A percentile compares a stretch with the other conserved stretches of the same genome.
Evolutionary conservation across 257 asterid species (phyloP).

Genomic region (Primulina eburnea): DNA sequence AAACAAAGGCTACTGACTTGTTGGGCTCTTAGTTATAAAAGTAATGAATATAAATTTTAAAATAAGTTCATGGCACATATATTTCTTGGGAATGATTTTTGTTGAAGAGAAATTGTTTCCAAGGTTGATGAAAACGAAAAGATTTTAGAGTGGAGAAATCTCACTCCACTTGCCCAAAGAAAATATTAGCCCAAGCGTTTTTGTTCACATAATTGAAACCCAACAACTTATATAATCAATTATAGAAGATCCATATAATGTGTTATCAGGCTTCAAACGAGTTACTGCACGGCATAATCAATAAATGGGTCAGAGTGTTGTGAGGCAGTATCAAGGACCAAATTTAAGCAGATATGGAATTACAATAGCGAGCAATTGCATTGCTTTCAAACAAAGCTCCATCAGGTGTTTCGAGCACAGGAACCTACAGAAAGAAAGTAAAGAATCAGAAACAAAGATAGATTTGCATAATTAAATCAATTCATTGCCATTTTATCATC

Average conservation of each 20-base stretch:
- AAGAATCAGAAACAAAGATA: conserved; percentile 3
- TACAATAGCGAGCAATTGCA: conserved; percentile 88
- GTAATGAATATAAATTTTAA: neutral
- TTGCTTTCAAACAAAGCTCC: conserved; percentile 77
- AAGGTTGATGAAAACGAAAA: too few species aligned
- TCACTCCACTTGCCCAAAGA: too few species aligned
- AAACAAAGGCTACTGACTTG: too few species aligned
- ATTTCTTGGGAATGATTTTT: too few species aligned
- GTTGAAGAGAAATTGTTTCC: too few species aligned
- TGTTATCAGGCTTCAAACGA: conserved; percentile 47
- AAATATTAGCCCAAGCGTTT: too few species aligned
- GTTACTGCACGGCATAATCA: conserved; percentile 39
- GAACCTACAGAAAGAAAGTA: conserved; percentile 40
- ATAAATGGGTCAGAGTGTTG: conserved; percentile 16
- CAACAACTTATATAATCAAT: conserved; percentile 57
- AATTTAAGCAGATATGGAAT: neutral
- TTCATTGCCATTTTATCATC: neutral
- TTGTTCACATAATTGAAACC: neutral
- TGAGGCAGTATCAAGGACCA: neutral
- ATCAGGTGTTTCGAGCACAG: conserved; percentile 84
- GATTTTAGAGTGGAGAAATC: too few species aligned
- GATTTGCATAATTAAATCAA: neutral
- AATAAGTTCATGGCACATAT: neutral
- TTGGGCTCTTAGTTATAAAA: too few species aligned
- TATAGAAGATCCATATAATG: conserved; percentile 61